These are phyloP conservation scores for Chlamydomonas schloesseri DNA, from an alignment of 139 green algal genomes.

Conservation along the genomic window DNA sequence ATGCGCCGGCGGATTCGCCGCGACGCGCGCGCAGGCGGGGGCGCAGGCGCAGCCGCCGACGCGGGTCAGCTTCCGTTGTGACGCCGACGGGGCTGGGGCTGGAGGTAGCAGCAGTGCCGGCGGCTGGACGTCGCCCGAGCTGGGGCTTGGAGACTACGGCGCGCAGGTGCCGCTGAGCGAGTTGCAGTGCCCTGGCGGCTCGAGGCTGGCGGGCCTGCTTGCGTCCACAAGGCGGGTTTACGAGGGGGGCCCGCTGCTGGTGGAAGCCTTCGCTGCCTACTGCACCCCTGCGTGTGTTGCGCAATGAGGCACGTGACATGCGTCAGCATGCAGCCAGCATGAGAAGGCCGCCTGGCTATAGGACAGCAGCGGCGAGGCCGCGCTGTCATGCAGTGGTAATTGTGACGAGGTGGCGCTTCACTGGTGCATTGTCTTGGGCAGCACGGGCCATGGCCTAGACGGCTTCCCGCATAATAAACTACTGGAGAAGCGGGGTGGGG, in stretches of 20 bases:
- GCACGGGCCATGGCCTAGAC: too few relatives aligned
- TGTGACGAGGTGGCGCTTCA: too few relatives aligned
- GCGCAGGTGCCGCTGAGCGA: background rate
- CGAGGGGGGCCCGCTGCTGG: background rate
- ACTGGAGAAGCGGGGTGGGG: too few relatives aligned
- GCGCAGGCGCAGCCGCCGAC: background rate
- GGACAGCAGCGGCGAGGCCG: too few relatives aligned
- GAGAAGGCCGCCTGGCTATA: too few relatives aligned
- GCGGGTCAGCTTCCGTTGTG: background rate
- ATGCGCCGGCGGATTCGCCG: background rate
- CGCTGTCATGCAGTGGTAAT: too few relatives aligned
- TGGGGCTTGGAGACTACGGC: background rate
- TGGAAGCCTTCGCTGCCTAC: background rate
- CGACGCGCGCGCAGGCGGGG: background rate
- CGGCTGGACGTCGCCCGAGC: background rate
- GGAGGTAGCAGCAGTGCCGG: background rate
- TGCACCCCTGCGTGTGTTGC: background rate
- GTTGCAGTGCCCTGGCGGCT: background rate
- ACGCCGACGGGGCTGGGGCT: too few relatives aligned
- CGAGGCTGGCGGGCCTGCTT: background rate
- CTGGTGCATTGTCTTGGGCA: too few relatives aligned
- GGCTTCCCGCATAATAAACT: too few relatives aligned
- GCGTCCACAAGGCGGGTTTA: background rate
- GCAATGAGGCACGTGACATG: too few relatives aligned
- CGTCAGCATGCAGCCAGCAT: too few relatives aligned